Base-by-base conservation (phyloP, 2,329 filamentous ascomycete species). In the Fonsecaea multimorphosa region DNA sequence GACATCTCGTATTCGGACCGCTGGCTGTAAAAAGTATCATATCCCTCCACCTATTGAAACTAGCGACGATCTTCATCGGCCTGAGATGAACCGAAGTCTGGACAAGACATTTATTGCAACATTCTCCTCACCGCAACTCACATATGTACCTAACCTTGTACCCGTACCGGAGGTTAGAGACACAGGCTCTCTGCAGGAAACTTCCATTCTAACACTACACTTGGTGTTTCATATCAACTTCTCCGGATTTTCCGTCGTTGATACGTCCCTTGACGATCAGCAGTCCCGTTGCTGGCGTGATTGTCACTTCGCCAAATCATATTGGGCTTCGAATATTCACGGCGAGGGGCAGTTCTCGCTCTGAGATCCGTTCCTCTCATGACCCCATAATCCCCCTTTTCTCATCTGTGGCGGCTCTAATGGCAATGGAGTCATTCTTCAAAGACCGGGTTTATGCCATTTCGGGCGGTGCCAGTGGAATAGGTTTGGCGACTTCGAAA, bases 381-480 rank as follows among this genome's bases (percentile, higher is more conserved):
- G 4, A 40, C 16, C 24, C 3, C 27, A 14, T 5, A 8, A 11
- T 31, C 52, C 27, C 52, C 14, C 24, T n/a, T n/a, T 34, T 34
- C 4, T 8, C 2, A 24, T 11, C 44, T 22, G 44, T 32, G 38
- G 24, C 32, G 2, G 9, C 14, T 46, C 22, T 1, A 46, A 46
- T 52, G 57, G 24, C 27, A 4, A 49, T 64, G 36, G 65, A 67
- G 31, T n/a, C 27, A 8, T 67, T 67, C 46, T 67, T 67, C 61
- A 27, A 5, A 9, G 51, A 38, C 34, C 49, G 53, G 6, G 61
- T 61, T 16, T 67, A 67, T 22, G 65, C 61, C 6, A 92, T 96
- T 75, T 94, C 91, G 0, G 92, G 91, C 67, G 91, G 87, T n/a
- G 90, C 89, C 1, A 90, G 87, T 4, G 70, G 91, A 19, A 89